A percentile compares a stretch with the other conserved stretches of the same genome.
Evolutionary conservation across 1,139 yeast species (phyloP).

Genomic region (Protomyces pachydermus): DNA sequence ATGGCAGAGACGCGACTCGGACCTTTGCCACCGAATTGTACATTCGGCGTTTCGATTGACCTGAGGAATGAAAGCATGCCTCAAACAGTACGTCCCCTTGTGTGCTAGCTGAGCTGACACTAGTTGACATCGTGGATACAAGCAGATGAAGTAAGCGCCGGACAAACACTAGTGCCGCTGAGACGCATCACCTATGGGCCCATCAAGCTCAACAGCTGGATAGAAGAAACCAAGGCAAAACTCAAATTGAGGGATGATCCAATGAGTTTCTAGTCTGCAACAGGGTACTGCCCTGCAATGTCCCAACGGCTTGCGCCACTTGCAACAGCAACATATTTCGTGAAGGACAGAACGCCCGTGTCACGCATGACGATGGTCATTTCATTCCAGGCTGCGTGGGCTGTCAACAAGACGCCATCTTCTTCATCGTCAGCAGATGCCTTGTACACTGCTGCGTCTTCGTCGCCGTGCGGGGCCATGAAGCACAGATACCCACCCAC

Average conservation of each 20-base stretch:
- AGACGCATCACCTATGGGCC: slow-evolving; percentile 39
- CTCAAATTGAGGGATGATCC: slow-evolving; percentile 29
- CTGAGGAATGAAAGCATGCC: slow-evolving; percentile 6
- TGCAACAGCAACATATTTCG: slow-evolving; percentile 81
- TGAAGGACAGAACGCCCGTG: slow-evolving; percentile 75
- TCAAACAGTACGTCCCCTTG: background rate
- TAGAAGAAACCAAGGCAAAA: slow-evolving; percentile 35
- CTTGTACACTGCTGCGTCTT: slow-evolving; percentile 36
- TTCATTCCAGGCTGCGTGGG: slow-evolving; percentile 80
- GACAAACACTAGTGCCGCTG: slow-evolving; percentile 34
- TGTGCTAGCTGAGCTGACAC: background rate
- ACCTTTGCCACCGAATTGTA: slow-evolving; percentile 33
- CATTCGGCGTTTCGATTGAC: slow-evolving; percentile 31
- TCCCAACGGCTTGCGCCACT: slow-evolving; percentile 97
- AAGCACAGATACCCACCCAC: slow-evolving; percentile 91
- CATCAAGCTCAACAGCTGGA: slow-evolving; percentile 35
- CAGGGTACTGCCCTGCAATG: slow-evolving; percentile 54
- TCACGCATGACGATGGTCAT: slow-evolving; percentile 76
- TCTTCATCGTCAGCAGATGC: slow-evolving; percentile 43
- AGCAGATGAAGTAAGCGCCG: slow-evolving; percentile 33
- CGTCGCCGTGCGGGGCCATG: slow-evolving; percentile 46
- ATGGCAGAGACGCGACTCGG: slow-evolving; percentile 34
- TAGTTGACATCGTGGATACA: slow-evolving; percentile 27
- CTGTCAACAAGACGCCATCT: slow-evolving; percentile 73
- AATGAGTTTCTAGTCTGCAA: background rate